phyloP scores from a whole-genome alignment of 176 grass and related monocot genomes.

The Bromus sterilis region DNA sequence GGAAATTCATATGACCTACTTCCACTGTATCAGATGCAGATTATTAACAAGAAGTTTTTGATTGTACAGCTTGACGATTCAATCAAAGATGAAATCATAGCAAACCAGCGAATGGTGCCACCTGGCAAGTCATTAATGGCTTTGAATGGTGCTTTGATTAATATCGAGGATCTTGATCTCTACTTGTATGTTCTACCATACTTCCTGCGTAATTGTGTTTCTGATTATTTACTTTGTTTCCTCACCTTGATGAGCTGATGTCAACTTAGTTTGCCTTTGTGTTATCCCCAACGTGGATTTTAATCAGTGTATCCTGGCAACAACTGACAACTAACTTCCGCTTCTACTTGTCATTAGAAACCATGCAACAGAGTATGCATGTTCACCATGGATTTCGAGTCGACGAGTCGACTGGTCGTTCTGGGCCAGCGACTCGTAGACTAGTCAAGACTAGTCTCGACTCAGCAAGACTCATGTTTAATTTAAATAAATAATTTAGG shows the following conservation, averaged over 20 bases:
- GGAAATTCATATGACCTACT: slow-evolving; percentile 9
- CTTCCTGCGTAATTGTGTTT: slow-evolving; percentile 18
- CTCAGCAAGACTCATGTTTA: too few species aligned
- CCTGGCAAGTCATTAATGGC: slow-evolving; percentile 98
- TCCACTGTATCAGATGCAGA: neutral
- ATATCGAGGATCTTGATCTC: slow-evolving; percentile 98
- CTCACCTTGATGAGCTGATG: neutral
- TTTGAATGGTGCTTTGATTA: slow-evolving; percentile 96
- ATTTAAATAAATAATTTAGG: too few species aligned
- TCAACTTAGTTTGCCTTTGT: slow-evolving; percentile 16
- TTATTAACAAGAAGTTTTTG: slow-evolving; percentile 20
- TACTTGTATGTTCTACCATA: slow-evolving; percentile 60
- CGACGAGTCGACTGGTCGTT: too few species aligned
- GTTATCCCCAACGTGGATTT: neutral
- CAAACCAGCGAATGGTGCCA: slow-evolving; percentile 96
- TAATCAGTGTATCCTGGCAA: neutral
- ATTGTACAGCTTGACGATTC: slow-evolving; percentile 67
- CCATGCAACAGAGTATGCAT: neutral
- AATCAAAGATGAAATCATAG: slow-evolving; percentile 89
- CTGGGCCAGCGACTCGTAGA: too few species aligned
- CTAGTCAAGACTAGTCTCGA: too few species aligned
- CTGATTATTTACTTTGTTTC: slow-evolving; percentile 23
- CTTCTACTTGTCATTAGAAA: neutral
- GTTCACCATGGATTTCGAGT: too few species aligned
- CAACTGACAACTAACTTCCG: neutral